phyloP scores from a whole-genome alignment of 768 basidiomycete genomes.

The Termitomyces sp. region DNA sequence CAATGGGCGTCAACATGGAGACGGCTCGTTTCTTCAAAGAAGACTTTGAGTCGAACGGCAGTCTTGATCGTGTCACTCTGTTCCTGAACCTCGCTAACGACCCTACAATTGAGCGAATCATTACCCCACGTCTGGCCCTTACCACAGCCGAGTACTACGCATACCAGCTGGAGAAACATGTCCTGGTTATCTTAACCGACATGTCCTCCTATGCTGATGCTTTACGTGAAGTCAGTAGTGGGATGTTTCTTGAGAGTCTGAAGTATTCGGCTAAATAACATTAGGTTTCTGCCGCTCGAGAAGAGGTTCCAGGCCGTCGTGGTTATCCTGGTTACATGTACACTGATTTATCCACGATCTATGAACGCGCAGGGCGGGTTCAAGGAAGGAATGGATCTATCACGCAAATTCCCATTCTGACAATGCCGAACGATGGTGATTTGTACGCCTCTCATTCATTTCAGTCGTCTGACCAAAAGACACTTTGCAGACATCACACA shows the following conservation, averaged over 20 bases:
- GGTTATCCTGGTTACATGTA: conserved; percentile 99
- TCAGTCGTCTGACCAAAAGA: conserved; percentile 9
- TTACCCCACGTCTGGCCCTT: conserved; percentile 94
- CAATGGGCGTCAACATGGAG: conserved; percentile 99
- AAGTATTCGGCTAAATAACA: conserved; percentile 6
- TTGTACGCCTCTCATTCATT: conserved; percentile 11
- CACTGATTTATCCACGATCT: conserved; percentile 98
- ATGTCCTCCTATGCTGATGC: conserved; percentile 99
- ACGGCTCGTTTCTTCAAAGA: conserved; percentile 99
- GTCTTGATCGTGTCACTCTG: conserved; percentile 93
- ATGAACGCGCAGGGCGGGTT: conserved; percentile 98
- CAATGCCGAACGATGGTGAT: conserved; percentile 99
- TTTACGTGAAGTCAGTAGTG: conserved; percentile 75
- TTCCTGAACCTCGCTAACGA: conserved; percentile 99
- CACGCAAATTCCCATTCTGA: conserved; percentile 98
- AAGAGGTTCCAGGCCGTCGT: conserved; percentile 98
- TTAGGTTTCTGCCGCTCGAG: conserved; percentile 95
- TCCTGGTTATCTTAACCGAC: conserved; percentile 97
- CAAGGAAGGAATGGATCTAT: conserved; percentile 97
- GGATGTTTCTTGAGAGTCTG: not conserved
- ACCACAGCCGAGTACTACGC: conserved; percentile 99
- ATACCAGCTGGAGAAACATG: conserved; percentile 99
- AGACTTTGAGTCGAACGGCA: conserved; percentile 98
- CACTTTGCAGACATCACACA: conserved; percentile 88
- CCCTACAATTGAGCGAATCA: conserved; percentile 99